Percentiles rank a stretch among this genome's conserved stretches.
Conservation (phyloP, 2,329 filamentous ascomycete species). For the Botrytis elliptica region DNA sequence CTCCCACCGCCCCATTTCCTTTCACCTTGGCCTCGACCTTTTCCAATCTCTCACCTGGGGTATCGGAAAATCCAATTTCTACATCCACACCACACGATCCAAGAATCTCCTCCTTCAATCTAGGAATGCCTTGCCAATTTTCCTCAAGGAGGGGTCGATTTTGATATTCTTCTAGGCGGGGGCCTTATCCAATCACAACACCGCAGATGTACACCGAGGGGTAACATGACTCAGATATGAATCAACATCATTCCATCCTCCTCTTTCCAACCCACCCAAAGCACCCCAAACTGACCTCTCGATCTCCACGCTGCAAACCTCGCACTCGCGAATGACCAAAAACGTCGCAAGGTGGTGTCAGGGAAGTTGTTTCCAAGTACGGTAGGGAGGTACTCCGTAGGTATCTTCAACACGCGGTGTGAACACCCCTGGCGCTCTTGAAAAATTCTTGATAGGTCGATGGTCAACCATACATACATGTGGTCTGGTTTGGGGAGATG, state of each 20-base stretch:
- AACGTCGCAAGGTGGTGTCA: background rate
- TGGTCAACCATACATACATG: background rate
- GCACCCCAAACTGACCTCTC: background rate
- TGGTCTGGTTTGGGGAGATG: background rate
- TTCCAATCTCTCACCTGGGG: background rate
- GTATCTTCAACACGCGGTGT: conserved; percentile 1
- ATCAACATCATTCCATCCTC: background rate
- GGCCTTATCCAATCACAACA: background rate
- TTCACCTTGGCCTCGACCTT: background rate
- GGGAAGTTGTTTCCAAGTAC: background rate
- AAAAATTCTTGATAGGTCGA: background rate
- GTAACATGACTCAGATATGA: background rate
- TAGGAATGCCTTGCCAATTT: background rate
- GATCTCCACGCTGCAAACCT: background rate
- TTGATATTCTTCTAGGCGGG: background rate
- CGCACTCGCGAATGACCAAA: background rate
- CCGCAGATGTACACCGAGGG: background rate
- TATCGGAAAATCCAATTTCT: background rate
- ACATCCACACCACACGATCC: background rate
- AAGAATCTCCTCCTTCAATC: background rate
- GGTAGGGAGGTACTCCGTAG: background rate
- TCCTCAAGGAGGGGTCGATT: background rate
- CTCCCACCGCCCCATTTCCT: background rate
- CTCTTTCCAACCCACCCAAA: background rate
- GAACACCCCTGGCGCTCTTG: background rate